Conservation (phyloP, 2,329 filamentous ascomycete species). For the Hansfordia pulvinata region DNA sequence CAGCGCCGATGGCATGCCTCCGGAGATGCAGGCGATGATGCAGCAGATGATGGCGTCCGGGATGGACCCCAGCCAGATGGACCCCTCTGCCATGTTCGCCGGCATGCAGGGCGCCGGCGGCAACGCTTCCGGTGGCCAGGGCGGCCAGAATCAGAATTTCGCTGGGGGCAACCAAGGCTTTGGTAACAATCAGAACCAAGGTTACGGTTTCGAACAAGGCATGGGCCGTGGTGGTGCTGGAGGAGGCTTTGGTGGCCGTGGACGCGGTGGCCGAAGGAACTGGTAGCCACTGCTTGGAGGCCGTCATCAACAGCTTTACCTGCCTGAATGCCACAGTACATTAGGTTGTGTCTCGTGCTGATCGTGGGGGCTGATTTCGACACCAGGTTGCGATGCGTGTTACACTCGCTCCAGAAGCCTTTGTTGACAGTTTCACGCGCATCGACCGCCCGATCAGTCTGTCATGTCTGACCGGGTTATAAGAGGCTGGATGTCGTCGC, state of each 20-base stretch:
- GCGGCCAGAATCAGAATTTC: slow-evolving; percentile 36
- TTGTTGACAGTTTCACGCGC: no score
- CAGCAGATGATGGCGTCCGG: slow-evolving; percentile 55
- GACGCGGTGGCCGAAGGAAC: slow-evolving; percentile 3
- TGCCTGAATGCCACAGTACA: no score
- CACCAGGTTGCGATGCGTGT: no score
- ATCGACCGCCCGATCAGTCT: no score
- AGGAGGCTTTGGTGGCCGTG: slow-evolving; percentile 6
- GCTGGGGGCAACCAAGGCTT: slow-evolving; percentile 30
- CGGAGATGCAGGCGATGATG: slow-evolving; percentile 57
- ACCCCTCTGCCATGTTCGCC: slow-evolving; percentile 45
- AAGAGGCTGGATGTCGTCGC: no score
- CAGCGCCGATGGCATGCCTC: slow-evolving; percentile 49
- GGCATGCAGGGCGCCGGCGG: slow-evolving; percentile 37
- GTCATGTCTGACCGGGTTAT: no score
- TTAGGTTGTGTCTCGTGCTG: no score
- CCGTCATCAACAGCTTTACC: background rate
- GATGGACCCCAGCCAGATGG: slow-evolving; percentile 55
- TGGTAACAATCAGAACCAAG: slow-evolving; percentile 36
- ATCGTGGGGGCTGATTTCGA: no score
- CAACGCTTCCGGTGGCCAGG: slow-evolving; percentile 25
- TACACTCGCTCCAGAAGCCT: no score
- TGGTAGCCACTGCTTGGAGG: slow-evolving; percentile 1
- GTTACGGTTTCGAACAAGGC: slow-evolving; percentile 24
- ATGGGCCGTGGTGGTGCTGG: slow-evolving; percentile 15